Evolutionary conservation across 1,139 yeast species (phyloP).

Genomic region (Meyerozyma carpophila): DNA sequence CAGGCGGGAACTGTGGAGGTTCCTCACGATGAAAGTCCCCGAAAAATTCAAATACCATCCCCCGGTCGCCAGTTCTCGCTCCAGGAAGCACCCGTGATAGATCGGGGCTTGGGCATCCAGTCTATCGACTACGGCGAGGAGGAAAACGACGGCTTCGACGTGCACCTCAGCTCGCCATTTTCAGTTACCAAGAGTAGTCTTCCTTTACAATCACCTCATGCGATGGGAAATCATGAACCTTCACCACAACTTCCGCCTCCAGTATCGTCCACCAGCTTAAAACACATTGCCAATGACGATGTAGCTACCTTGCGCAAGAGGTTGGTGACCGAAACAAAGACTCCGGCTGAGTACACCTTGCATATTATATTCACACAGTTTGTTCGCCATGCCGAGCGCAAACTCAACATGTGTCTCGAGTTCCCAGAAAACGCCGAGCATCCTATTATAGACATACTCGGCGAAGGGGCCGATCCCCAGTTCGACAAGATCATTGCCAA

Average conservation of each 20-base stretch:
- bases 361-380: slow-evolving; percentile 94
- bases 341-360: slow-evolving; percentile 89
- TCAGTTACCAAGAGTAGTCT: not conserved
- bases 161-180: slow-evolving; percentile 2
- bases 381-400: slow-evolving; percentile 88
- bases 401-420: slow-evolving; percentile 68
- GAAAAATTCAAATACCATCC: not conserved
- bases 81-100: slow-evolving; percentile 20
- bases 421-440: slow-evolving; percentile 71
- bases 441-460: slow-evolving; percentile 72
- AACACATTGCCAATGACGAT: slow-evolving; percentile 27
- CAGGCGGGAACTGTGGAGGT: not conserved
- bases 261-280: slow-evolving; percentile 7
- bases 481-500: slow-evolving; percentile 84
- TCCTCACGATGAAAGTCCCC: not conserved
- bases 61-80: slow-evolving; percentile 11
- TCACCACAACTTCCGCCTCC: slow-evolving; percentile 13
- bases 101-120: slow-evolving; percentile 3
- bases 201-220: slow-evolving; percentile 3
- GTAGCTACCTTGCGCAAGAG: slow-evolving; percentile 33
- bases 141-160: not conserved
- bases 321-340: slow-evolving; percentile 61
- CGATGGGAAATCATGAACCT: slow-evolving; percentile 5
- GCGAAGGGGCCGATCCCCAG: slow-evolving; percentile 80
- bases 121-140: slow-evolving; percentile 5